Conservation (phyloP, 2,329 filamentous ascomycete genomes). For the Hypoxylon sp. region DNA sequence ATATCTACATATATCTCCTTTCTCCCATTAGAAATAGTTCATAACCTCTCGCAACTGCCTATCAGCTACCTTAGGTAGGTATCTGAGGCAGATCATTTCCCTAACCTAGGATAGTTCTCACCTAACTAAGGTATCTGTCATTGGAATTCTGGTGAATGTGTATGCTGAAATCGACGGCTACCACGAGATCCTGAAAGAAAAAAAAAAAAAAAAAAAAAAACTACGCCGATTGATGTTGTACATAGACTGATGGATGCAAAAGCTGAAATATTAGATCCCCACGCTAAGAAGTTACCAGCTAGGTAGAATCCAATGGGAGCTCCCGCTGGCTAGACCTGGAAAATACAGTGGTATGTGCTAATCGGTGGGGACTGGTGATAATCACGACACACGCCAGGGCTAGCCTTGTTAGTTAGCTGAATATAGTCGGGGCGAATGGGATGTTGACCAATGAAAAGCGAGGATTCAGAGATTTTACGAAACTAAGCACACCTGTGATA, state of each 20-base stretch:
- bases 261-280: constrained; percentile 18
- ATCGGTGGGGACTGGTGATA: constrained; percentile 39
- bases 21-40: neutral
- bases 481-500: constrained; percentile 22
- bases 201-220: too few species aligned
- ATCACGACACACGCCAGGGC: constrained; percentile 28
- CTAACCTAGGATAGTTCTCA: too few species aligned
- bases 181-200: too few species aligned
- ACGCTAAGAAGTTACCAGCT: constrained; percentile 31
- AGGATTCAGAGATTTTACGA: constrained; percentile 32
- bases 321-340: constrained; percentile 40
- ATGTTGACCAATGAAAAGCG: constrained; percentile 32
- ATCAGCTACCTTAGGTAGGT: too few species aligned
- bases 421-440: constrained; percentile 11
- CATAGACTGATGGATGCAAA: neutral
- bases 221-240: too few species aligned
- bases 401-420: constrained; percentile 42
- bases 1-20: neutral
- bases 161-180: too few species aligned
- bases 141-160: too few species aligned
- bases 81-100: neutral
- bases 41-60: neutral
- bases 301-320: constrained; percentile 40
- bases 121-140: neutral
- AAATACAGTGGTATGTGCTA: constrained; percentile 30